These are phyloP conservation scores for Ogataea dorogensis DNA, from an alignment of 805 yeast genomes.

Conservation along the genomic window DNA sequence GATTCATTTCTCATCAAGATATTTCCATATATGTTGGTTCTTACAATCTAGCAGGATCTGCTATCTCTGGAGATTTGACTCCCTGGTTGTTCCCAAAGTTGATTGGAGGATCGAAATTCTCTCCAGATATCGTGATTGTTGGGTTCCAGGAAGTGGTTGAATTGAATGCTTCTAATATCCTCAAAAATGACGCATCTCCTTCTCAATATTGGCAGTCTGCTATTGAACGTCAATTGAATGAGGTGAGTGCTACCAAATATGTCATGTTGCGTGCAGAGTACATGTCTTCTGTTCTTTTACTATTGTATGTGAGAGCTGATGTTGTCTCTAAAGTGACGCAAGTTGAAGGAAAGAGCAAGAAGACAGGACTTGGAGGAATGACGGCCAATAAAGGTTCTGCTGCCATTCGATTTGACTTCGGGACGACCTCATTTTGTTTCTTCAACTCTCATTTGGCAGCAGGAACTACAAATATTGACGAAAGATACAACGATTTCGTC, in stretches of 20 bases:
- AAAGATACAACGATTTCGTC: slow-evolving; percentile 81
- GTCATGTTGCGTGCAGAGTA: slow-evolving; percentile 71
- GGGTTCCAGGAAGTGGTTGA: slow-evolving; percentile 96
- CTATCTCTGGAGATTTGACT: slow-evolving; percentile 55
- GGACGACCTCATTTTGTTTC: slow-evolving; percentile 76
- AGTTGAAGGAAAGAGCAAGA: slow-evolving; percentile 92
- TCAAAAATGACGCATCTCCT: slow-evolving; percentile 79
- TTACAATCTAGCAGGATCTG: slow-evolving; percentile 79
- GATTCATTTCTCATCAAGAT: slow-evolving; percentile 59
- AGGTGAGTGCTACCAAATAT: slow-evolving; percentile 37
- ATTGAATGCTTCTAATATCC: slow-evolving; percentile 84
- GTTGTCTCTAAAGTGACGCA: slow-evolving; percentile 56
- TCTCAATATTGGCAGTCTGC: slow-evolving; percentile 76
- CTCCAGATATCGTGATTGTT: slow-evolving; percentile 81
- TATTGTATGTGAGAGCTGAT: slow-evolving; percentile 58
- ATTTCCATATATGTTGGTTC: slow-evolving; percentile 79
- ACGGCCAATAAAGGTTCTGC: slow-evolving; percentile 97
- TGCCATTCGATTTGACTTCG: slow-evolving; percentile 83
- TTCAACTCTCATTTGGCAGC: slow-evolving; percentile 94
- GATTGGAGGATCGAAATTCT: slow-evolving; percentile 43
- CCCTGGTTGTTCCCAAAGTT: slow-evolving; percentile 80
- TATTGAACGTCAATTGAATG: slow-evolving; percentile 61
- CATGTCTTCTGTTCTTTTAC: slow-evolving; percentile 64
- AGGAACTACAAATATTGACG: slow-evolving; percentile 76
- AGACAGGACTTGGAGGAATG: slow-evolving; percentile 95